A percentile compares a stretch with the other conserved stretches of the same genome.
phyloP scores from a whole-genome alignment of 495 filamentous ascomycete species.

The Penicillium desertorum region DNA sequence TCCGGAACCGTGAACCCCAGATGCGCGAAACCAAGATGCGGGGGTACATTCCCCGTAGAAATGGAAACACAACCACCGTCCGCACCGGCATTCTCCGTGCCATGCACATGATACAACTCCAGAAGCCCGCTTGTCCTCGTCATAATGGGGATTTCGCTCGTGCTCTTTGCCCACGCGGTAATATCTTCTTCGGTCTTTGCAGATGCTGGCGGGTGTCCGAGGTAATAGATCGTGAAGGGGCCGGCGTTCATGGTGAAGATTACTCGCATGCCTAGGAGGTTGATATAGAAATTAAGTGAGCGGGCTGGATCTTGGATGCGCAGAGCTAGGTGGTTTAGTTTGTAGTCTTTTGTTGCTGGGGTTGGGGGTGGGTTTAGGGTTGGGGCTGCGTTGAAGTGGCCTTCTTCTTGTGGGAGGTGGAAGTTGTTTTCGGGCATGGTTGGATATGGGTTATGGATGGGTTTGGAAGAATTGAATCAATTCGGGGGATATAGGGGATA shows the following conservation, averaged over 20 bases:
- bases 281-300: slow-evolving; percentile 47
- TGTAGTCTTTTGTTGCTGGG: slow-evolving; percentile 40
- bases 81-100: slow-evolving; percentile 23
- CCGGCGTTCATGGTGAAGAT: slow-evolving; percentile 49
- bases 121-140: slow-evolving; percentile 35
- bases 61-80: slow-evolving; percentile 14
- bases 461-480: neutral
- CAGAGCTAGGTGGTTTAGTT: slow-evolving; percentile 48
- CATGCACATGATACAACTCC: slow-evolving; percentile 41
- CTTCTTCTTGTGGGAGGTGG: slow-evolving; percentile 21
- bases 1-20: slow-evolving; percentile 44
- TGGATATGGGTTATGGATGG: neutral
- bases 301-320: slow-evolving; percentile 39
- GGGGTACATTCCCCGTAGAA: slow-evolving; percentile 34
- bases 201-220: slow-evolving; percentile 37
- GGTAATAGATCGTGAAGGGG: slow-evolving; percentile 46
- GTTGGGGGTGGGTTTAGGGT: slow-evolving; percentile 30
- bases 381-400: slow-evolving; percentile 32
- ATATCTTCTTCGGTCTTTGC: slow-evolving; percentile 22
- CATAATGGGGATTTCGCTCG: slow-evolving; percentile 26
- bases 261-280: slow-evolving; percentile 49
- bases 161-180: slow-evolving; percentile 28
- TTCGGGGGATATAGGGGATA: neutral
- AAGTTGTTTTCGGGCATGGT: slow-evolving; percentile 15
- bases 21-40: slow-evolving; percentile 41